Conservation (phyloP, 2,329 filamentous ascomycete species). For the Helotiales sp. region DNA sequence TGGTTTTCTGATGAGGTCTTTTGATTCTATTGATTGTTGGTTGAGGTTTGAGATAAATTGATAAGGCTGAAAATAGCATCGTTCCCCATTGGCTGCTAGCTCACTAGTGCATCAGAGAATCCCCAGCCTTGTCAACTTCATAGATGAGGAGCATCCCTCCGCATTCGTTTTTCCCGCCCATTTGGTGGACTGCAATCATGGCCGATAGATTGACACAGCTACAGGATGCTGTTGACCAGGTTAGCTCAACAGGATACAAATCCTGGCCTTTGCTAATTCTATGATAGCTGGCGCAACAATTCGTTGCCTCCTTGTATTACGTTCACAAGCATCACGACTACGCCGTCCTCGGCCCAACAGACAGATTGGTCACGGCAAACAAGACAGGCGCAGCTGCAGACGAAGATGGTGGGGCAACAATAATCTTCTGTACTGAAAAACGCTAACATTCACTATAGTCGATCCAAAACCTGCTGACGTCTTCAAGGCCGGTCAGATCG, state of each 20-base stretch:
- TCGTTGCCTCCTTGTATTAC: conserved; percentile 66
- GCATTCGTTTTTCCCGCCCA: no score
- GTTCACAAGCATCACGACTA: conserved; percentile 69
- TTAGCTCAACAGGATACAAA: conserved; percentile 36
- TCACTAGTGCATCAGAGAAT: not conserved
- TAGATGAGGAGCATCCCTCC: no score
- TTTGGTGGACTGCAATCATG: conserved; percentile 55
- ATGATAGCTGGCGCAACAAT: conserved; percentile 63
- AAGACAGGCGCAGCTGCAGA: conserved; percentile 31
- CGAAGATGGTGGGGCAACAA: conserved; percentile 18
- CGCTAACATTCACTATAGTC: conserved; percentile 42
- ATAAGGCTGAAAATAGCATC: not conserved
- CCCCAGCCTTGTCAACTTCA: no score
- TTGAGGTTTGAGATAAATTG: not conserved
- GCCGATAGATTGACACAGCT: conserved; percentile 78
- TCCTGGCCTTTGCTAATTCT: conserved; percentile 8
- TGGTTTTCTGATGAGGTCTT: not conserved
- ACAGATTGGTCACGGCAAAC: conserved; percentile 59
- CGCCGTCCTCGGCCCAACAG: conserved; percentile 55
- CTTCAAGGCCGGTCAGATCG: conserved; percentile 67
- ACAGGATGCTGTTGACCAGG: conserved; percentile 83
- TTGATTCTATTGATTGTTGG: not conserved
- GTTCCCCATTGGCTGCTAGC: conserved; percentile 1
- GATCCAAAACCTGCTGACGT: conserved; percentile 62
- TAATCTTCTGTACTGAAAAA: not conserved